Evolutionary conservation across 345 rosid genomes (phyloP), one percentile per base, ranked within the genome.

Genomic region (Pugionium cornutum): DNA sequence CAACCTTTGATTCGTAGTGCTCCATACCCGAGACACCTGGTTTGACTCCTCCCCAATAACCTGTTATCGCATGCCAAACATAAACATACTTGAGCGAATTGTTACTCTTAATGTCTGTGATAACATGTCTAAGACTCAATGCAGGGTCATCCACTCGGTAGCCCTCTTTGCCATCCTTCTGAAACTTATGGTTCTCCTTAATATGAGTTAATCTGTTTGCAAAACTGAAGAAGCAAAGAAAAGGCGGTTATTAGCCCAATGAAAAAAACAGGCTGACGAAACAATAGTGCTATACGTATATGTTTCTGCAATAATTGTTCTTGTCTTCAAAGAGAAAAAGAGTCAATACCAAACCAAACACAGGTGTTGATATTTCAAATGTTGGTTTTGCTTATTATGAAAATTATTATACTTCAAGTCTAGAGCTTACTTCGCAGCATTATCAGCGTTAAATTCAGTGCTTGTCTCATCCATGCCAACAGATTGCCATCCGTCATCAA

Each of bases 401-500:
- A 40, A 40, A 2, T 7, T 7, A 18, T 40, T 7, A 40, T 40
- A 40, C n/a, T 8, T 40, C 4, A n/a, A 61, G 34, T 2, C 9
- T 26, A 58, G 51, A 43, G 41, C 80, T 77, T 70, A 84, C 92
- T 86, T 86, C 62, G 90, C 90, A 11, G 81, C 1, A 54, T 84
- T 86, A 64, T 84, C 91, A 45, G 89, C 86, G 45, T 61, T 65
- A 42, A 53, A 66, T 51, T 67, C 84, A 4, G 58, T 9, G 39
- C 82, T 51, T 46, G 40, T 43, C 11, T 83, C 76, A 84, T 89
- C 91, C 90, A 83, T 83, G 42, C 76, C 83, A 31, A 86, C 92
- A 53, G 59, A 77, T 85, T 85, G 90, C 88, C 94, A 85, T 57
- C 87, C 87, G 64, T 87, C 90, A 58, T 87, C 94, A 2, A 87